Evolutionary conservation across 2,329 filamentous ascomycete species (phyloP), one percentile per base, ranked within the genome.

Genomic region (Diaporthe vexans): DNA sequence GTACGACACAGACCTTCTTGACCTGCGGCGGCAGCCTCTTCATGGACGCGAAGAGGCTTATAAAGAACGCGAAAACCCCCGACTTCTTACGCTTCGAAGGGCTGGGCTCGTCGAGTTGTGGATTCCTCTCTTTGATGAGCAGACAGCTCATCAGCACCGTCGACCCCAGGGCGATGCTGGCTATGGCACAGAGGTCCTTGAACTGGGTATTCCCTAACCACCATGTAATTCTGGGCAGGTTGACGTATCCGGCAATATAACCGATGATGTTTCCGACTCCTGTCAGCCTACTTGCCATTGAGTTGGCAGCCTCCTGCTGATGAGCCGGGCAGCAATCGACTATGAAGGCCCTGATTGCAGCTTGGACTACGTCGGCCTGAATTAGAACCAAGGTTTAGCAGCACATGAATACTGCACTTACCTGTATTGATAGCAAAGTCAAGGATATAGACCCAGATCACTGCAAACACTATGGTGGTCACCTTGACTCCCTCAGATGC

Each of bases 361-460:
- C 96, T 89, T 98, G 96, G 46, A 98, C 94, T 90, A 77, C 74
- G 77, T 8, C 26, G 35, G 57, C n/a, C 37, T 9, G n/a, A 13
- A 71, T 77, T 65, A 77, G 61, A 69, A 59, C 13, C 21, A 43
- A 48, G 37, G 7, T n/a, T 58, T 11, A 37, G 43, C 70, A 71
- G 67, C 37, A 29, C 5, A n/a, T 33, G 13, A 63, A 67, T 57
- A 21, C 46, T 17, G 69, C 75, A 83, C 87, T 78, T 85, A 94
- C 92, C 93, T 73, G 95, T 97, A 84, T 98, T 98, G 85, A 98
- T 97, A 79, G 95, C 92, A 82, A 98, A 97, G 82, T 98, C 96
- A 68, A 98, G 89, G 67, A 97, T 88, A 83, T 97, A 98, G 79
- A 98, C 94, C 85, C 95, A 93, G 40, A 95, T 81, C 8, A 98